Conservation (phyloP, 2,329 filamentous ascomycete species). For the Paecilomyces dactylethromorphus region DNA sequence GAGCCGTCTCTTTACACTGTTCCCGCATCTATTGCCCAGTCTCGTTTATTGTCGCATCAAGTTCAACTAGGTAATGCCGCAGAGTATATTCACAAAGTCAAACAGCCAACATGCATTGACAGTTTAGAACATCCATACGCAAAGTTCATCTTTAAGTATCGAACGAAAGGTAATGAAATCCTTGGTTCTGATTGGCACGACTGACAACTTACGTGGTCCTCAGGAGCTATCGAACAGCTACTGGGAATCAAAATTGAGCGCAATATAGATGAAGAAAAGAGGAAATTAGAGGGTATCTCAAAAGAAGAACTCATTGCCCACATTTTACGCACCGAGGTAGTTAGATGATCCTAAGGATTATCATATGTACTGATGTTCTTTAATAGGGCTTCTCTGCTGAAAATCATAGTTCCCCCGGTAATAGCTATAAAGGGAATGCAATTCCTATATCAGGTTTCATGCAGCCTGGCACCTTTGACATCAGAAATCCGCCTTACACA, state of each 20-base stretch:
- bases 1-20: slow-evolving; percentile 14
- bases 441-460: not conserved
- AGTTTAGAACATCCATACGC: slow-evolving; percentile 23
- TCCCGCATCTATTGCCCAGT: slow-evolving; percentile 9
- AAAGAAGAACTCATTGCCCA: slow-evolving; percentile 1
- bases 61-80: slow-evolving; percentile 22
- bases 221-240: slow-evolving; percentile 11
- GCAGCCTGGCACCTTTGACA: not conserved
- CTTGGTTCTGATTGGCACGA: not conserved
- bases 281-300: slow-evolving; percentile 9
- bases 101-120: slow-evolving; percentile 21
- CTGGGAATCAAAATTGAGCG: slow-evolving; percentile 8
- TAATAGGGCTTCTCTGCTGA: slow-evolving; percentile 6
- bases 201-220: not conserved
- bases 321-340: slow-evolving; percentile 1
- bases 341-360: not conserved
- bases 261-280: slow-evolving; percentile 13
- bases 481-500: not conserved
- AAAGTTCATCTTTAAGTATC: slow-evolving; percentile 27
- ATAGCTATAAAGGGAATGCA: not conserved
- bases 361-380: slow-evolving; percentile 2
- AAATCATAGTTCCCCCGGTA: slow-evolving; percentile 1
- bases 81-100: slow-evolving; percentile 20
- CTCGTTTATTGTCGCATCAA: slow-evolving; percentile 17
- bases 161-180: slow-evolving; percentile 8